A percentile compares a stretch with the other conserved stretches of the same genome.
Conservation (phyloP, 2,329 filamentous ascomycete genomes). For the Colletotrichum brevisporum region DNA sequence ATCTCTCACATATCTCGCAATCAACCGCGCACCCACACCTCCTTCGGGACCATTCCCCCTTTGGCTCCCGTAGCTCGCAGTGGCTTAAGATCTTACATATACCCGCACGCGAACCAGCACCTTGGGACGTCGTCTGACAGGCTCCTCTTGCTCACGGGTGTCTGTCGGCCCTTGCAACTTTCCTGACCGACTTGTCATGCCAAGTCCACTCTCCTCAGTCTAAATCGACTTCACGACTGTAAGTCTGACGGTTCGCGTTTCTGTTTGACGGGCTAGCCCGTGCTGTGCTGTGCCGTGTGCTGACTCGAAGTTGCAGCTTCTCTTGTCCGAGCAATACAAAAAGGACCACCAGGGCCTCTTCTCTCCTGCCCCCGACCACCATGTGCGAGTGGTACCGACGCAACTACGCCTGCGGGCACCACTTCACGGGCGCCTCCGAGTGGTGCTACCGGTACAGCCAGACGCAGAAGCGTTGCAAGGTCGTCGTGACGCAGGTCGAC, state of each 20-base stretch:
- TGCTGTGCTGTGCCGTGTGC: too few species aligned
- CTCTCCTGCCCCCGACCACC: not conserved
- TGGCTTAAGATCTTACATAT: constrained; percentile 40
- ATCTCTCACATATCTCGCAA: constrained; percentile 11
- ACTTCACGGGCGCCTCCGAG: constrained; percentile 40
- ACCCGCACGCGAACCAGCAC: constrained; percentile 38
- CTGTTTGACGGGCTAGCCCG: not conserved
- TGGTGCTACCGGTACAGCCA: constrained; percentile 41
- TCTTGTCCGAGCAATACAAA: too few species aligned
- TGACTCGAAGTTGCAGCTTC: too few species aligned
- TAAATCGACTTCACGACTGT: constrained; percentile 29
- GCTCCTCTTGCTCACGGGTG: constrained; percentile 34
- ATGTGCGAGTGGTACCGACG: constrained; percentile 43
- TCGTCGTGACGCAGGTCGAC: constrained; percentile 38
- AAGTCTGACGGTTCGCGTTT: constrained; percentile 6
- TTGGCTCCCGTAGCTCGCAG: constrained; percentile 12
- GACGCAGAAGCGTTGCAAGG: constrained; percentile 40
- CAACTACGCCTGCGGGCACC: constrained; percentile 41
- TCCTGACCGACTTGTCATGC: constrained; percentile 38
- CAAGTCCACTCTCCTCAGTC: constrained; percentile 29
- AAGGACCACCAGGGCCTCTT: not conserved
- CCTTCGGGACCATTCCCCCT: constrained; percentile 10
- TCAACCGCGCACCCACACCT: not conserved
- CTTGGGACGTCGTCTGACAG: constrained; percentile 36
- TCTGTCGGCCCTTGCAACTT: constrained; percentile 35